phyloP scores from a whole-genome alignment of 108 stramenopile species.

The Skeletonema costatum region DNA sequence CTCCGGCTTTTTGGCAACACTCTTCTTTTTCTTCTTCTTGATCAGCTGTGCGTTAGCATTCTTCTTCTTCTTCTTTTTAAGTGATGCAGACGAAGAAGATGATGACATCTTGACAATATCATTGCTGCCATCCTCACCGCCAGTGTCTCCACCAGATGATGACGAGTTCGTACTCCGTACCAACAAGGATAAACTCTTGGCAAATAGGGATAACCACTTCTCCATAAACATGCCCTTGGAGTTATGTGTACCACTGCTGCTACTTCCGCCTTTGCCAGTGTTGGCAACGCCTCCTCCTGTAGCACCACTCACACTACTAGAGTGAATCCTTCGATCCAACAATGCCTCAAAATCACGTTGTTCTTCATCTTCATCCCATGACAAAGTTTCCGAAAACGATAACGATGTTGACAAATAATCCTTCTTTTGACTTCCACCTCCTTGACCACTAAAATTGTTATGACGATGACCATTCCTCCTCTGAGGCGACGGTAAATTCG shows the following conservation, averaged over 20 bases:
- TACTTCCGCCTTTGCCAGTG: not conserved
- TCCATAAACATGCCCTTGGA: slow-evolving; percentile 54
- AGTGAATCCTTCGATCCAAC: slow-evolving; percentile 7
- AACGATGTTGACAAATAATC: not conserved
- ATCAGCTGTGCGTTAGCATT: not conserved
- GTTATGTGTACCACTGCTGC: slow-evolving; percentile 1
- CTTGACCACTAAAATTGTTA: not conserved
- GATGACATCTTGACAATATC: not conserved
- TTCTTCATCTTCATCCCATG: slow-evolving; percentile 39
- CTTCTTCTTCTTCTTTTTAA: not conserved
- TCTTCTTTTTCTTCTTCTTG: not conserved
- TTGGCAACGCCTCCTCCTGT: not conserved
- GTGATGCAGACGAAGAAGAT: not conserved
- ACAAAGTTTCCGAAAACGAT: not conserved
- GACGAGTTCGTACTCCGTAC: slow-evolving; percentile 1
- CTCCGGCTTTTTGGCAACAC: not conserved
- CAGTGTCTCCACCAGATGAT: not conserved
- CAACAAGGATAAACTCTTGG: slow-evolving; percentile 32
- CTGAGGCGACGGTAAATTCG: not conserved
- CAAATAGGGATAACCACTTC: slow-evolving; percentile 47
- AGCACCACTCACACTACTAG: not conserved
- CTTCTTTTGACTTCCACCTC: not conserved
- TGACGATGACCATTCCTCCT: not conserved
- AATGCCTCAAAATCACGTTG: slow-evolving; percentile 39
- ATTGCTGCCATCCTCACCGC: not conserved